phyloP scores from a whole-genome alignment of 2,329 filamentous ascomycete species.

The Curvularia hawaiiensis region DNA sequence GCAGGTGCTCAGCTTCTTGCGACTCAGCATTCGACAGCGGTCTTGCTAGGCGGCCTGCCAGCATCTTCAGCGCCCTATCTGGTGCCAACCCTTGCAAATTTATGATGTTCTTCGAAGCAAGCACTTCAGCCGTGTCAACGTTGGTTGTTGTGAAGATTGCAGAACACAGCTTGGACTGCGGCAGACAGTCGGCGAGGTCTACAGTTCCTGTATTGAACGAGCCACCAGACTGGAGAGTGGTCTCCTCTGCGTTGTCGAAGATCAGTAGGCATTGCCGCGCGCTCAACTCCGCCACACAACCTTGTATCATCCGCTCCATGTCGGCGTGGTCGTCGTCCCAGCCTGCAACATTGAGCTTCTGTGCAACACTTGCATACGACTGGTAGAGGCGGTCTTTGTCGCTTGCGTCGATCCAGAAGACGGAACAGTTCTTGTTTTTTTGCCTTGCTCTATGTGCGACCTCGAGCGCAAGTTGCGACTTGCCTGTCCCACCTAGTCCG shows the following conservation, averaged over 20 bases:
- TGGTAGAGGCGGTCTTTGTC: neutral
- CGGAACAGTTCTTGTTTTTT: constrained; percentile 43
- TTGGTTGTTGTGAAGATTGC: constrained; percentile 12
- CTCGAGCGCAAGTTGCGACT: constrained; percentile 40
- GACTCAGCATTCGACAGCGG: constrained; percentile 4
- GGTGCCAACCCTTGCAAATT: constrained; percentile 12
- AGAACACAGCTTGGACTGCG: neutral
- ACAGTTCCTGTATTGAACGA: constrained; percentile 1
- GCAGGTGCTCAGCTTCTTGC: constrained; percentile 15
- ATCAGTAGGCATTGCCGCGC: constrained; percentile 14
- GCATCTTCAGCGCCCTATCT: constrained; percentile 6
- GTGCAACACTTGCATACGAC: neutral
- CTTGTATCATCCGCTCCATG: constrained; percentile 20
- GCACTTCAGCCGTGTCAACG: constrained; percentile 8
- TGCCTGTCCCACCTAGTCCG: constrained; percentile 27
- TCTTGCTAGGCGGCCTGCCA: neutral
- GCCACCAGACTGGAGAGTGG: constrained; percentile 11
- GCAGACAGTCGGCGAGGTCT: neutral
- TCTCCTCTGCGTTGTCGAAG: constrained; percentile 34
- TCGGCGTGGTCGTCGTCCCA: constrained; percentile 1
- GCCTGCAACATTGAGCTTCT: neutral
- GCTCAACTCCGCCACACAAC: constrained; percentile 1
- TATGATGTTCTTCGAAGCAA: constrained; percentile 16
- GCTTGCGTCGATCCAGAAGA: constrained; percentile 28
- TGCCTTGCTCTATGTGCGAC: constrained; percentile 34